Percentiles rank a stretch among this genome's conserved stretches.
These are phyloP conservation scores for Phaeophleospora eucalypticola DNA, from an alignment of 2,329 filamentous ascomycete genomes.

Conservation along the genomic window DNA sequence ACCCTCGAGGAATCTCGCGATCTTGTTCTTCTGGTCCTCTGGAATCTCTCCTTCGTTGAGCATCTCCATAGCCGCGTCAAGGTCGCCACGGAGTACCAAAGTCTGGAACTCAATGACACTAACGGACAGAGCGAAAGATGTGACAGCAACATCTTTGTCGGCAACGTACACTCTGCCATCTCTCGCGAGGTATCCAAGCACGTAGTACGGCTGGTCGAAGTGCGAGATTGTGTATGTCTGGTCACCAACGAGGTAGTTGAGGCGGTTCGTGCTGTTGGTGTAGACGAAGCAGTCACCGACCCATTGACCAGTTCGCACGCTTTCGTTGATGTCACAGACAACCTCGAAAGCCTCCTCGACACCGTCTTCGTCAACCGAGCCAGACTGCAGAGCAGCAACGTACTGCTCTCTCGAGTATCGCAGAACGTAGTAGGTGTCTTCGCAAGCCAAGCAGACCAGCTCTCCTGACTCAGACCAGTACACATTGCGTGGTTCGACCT, in stretches of 20 bases:
- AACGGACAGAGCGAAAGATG: slow-evolving; percentile 85
- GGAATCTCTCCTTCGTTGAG: slow-evolving; percentile 68
- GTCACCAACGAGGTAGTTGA: slow-evolving; percentile 97
- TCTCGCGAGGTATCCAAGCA: slow-evolving; percentile 89
- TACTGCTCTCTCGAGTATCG: slow-evolving; percentile 89
- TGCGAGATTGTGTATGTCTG: slow-evolving; percentile 97
- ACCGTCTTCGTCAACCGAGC: slow-evolving; percentile 81
- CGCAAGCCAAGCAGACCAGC: slow-evolving; percentile 85
- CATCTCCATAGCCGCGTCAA: slow-evolving; percentile 84
- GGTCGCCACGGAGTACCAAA: slow-evolving; percentile 84
- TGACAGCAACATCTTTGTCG: slow-evolving; percentile 91
- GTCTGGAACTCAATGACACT: slow-evolving; percentile 97
- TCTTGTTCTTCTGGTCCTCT: slow-evolving; percentile 93
- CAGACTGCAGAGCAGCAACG: slow-evolving; percentile 73
- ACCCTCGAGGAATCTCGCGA: slow-evolving; percentile 93
- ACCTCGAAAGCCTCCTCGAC: slow-evolving; percentile 96
- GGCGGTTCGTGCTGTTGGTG: slow-evolving; percentile 90
- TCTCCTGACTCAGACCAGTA: slow-evolving; percentile 99
- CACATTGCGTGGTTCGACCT: slow-evolving; percentile 67
- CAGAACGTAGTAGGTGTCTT: slow-evolving; percentile 92
- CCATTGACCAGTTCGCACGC: slow-evolving; percentile 92
- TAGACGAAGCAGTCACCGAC: slow-evolving; percentile 99
- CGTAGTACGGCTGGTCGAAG: slow-evolving; percentile 92
- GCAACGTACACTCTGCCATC: slow-evolving; percentile 93
- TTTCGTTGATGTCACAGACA: slow-evolving; percentile 91